Base-by-base conservation (phyloP, 2,329 filamentous ascomycete species). In the Apiospora marii region DNA sequence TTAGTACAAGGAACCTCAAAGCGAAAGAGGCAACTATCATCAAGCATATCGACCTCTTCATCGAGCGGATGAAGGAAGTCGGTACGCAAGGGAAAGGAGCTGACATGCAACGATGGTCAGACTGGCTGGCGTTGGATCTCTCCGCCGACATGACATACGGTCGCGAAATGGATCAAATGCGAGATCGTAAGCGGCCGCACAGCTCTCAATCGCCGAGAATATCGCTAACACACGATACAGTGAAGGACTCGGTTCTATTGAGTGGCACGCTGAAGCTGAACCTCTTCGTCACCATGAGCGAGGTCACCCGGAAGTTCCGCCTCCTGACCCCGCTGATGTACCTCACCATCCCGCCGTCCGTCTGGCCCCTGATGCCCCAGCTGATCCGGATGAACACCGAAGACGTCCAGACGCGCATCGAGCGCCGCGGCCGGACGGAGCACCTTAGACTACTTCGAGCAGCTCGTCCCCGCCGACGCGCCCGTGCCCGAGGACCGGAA, bases 401-500 rank as follows among this genome's bases (percentile, higher is more conserved):
- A 16, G 51, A 58, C 51, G 51, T 30, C 24, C 14, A 27, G 51
- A 30, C 51, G n/a, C 51, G 51, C 24, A 58, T 58, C 27, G 13
- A 27, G 13, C 51, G 13, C 6, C 51, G 51, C 4, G 51, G 24
- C 51, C 24, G 3, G 51, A 58, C 51, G 13, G 24, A 58, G 24
- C 51, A 34, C 51, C 13, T 58, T 5, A n/a, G 51, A 58, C 27
- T 58, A 58, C 27, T 58, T 58, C 24, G 51, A 30, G 24, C 51
- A 58, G 27, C 51, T 58, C 51, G 6, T 58, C 51, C 51, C 51
- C 1, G 24, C 24, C 27, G 13, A 58, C 27, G 24, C 30, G 27
- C 51, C 13, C 51, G 16, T 27, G 2, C 72, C 71, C 14, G 30
- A 53, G 12, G 24, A 72, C 10, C 70, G 69, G 49, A 72, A 74